Base-by-base conservation (phyloP, 2,329 filamentous ascomycete genomes). In the Byssochlamys sp. region DNA sequence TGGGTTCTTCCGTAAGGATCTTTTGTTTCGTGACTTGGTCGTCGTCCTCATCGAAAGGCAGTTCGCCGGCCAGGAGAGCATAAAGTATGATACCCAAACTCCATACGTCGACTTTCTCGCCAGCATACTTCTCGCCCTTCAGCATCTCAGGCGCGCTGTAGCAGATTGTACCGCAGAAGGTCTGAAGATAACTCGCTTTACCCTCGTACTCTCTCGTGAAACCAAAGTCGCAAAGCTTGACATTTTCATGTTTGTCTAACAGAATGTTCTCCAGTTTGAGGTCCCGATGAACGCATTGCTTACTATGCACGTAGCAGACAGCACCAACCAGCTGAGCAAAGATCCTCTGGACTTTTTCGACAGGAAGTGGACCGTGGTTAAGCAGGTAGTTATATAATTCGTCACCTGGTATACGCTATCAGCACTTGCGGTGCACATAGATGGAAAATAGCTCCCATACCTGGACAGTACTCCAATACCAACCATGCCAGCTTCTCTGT, bases 61-160 rank as follows among this genome's bases (percentile, higher is more conserved):
- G 79, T 61, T 89, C 83, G 57, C 89, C 89, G 28, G 90, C 88
- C 31, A 94, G 78, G 62, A 94, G 77, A 45, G 91, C 89, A 73
- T 90, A 94, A 50, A 94, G 81, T 68, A 96, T 96, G 62, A 96
- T 91, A 60, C 91, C 91, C 69, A 91, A 88, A 73, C 92, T 97
- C 94, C 94, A 99, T 3, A 99, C 91, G 68, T 99, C 94, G 53
- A 99, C 92, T 77, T 96, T 97, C 77, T 96, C 91, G 27, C 91
- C 92, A 0, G 91, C 94, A 70, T 99, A 99, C 73, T 95, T 97
- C 73, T 99, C 94, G 45, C 91, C 94, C 72, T 94, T 96, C 48
- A 99, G 81, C 94, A 99, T 99, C 74, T 99, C 94, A 1, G 94
- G 94, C 2, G 94, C 94, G 56, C 91, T 96, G 74, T 99, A 99